A percentile compares a stretch with the other conserved stretches of the same genome.
These are phyloP conservation scores for Xanthoconium stramineum DNA, from an alignment of 768 basidiomycete genomes.

Conservation along the genomic window DNA sequence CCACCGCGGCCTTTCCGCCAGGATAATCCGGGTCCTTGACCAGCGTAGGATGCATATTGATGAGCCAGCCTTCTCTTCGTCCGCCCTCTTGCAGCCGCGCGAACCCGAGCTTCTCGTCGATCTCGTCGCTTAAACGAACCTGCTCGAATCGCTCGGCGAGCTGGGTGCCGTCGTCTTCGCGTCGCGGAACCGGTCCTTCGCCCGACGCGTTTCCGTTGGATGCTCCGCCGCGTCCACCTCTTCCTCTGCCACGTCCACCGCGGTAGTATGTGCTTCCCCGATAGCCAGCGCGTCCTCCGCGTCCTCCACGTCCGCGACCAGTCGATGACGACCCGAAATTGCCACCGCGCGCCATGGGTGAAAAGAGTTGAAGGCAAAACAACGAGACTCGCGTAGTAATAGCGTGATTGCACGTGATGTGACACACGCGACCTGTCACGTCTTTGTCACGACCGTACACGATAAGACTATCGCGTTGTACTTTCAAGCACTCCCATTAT, in stretches of 20 bases:
- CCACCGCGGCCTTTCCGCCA: conserved; percentile 84
- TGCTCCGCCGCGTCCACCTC: conserved; percentile 33
- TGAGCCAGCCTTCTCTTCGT: conserved; percentile 84
- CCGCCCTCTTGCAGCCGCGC: conserved; percentile 73
- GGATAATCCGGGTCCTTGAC: conserved; percentile 84
- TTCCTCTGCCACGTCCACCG: conserved; percentile 50
- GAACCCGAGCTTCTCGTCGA: conserved; percentile 95
- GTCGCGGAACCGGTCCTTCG: conserved; percentile 52
- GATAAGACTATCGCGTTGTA: too few species aligned
- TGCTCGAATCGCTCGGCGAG: conserved; percentile 85
- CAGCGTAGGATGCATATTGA: conserved; percentile 98
- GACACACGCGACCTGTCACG: conserved; percentile 27
- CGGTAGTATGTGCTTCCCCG: conserved; percentile 37
- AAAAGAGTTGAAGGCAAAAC: neutral
- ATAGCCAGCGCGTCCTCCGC: conserved; percentile 36
- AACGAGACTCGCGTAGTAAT: conserved; percentile 8
- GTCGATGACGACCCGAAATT: conserved; percentile 56
- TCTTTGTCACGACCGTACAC: neutral
- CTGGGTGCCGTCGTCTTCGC: conserved; percentile 89
- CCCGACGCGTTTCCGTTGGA: conserved; percentile 33
- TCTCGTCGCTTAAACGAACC: conserved; percentile 70
- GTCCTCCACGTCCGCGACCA: conserved; percentile 38
- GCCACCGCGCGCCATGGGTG: conserved; percentile 42
- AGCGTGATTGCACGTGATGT: conserved; percentile 20
- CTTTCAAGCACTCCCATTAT: too few species aligned